phyloP scores from a whole-genome alignment of 2,329 filamentous ascomycete genomes.

The Aspergillus quadrilineatus region DNA sequence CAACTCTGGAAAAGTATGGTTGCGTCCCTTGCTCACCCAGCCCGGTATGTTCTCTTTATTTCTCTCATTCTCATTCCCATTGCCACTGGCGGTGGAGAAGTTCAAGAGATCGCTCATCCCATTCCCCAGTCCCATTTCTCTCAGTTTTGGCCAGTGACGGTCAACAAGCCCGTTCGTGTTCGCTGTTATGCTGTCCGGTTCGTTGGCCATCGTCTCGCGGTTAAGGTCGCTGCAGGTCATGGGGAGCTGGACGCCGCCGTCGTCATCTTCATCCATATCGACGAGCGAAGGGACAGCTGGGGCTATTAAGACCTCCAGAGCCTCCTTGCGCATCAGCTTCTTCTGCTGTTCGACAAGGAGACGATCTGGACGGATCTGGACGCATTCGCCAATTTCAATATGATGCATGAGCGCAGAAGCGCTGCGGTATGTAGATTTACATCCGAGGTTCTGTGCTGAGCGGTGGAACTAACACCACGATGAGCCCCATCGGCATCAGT shows the following conservation, averaged over 20 bases:
- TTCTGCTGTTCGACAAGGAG: constrained; percentile 53
- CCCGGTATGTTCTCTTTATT: not conserved
- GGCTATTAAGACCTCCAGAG: constrained; percentile 18
- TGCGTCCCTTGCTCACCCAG: constrained; percentile 11
- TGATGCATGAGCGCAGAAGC: constrained; percentile 54
- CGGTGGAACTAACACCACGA: constrained; percentile 46
- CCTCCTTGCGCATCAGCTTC: constrained; percentile 48
- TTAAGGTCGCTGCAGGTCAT: constrained; percentile 9
- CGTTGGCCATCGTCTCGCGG: constrained; percentile 20
- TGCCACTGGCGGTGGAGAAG: constrained; percentile 12
- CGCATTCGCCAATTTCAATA: constrained; percentile 55
- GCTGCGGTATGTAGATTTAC: constrained; percentile 47
- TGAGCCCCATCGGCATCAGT: not conserved
- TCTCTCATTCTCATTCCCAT: not conserved
- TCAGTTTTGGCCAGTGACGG: constrained; percentile 28
- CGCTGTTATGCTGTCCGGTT: constrained; percentile 10
- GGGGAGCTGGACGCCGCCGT: constrained; percentile 25
- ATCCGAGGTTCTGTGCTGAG: constrained; percentile 52
- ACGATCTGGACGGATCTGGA: constrained; percentile 40
- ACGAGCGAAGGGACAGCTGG: constrained; percentile 1
- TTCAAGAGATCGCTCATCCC: constrained; percentile 23
- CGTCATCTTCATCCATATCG: constrained; percentile 11
- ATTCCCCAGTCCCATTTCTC: not conserved
- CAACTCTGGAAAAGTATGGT: not conserved
- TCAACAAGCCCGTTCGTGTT: not conserved